Percentiles rank a stretch among this genome's conserved stretches.
phyloP scores from a whole-genome alignment of 1,284 basidiomycete species.

The Neonothopanus nambi region DNA sequence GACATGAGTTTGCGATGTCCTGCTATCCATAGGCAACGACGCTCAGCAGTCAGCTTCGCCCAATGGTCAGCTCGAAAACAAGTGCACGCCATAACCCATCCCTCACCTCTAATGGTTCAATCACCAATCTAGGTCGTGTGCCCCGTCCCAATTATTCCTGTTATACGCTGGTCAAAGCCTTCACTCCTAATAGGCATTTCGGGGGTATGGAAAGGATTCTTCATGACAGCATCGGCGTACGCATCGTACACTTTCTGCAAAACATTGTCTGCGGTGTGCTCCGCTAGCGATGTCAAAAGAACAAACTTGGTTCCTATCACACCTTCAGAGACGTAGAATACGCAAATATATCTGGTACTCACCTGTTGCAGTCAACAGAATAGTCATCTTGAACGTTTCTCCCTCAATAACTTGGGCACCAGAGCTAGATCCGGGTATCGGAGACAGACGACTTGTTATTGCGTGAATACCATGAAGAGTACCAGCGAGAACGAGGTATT shows the following conservation, averaged over 20 bases:
- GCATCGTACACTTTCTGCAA: constrained; percentile 86
- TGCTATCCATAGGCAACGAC: too few relatives aligned
- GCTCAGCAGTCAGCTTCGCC: too few relatives aligned
- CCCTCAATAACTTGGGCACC: constrained; percentile 94
- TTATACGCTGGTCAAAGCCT: constrained; percentile 80
- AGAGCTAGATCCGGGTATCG: constrained; percentile 70
- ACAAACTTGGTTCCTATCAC: constrained; percentile 94
- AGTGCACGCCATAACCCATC: too few relatives aligned
- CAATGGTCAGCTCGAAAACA: too few relatives aligned
- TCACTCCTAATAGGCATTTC: constrained; percentile 98
- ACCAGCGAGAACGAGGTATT: constrained; percentile 95
- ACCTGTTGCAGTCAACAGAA: constrained; percentile 94
- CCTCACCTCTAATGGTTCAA: neutral
- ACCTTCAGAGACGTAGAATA: neutral
- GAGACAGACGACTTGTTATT: constrained; percentile 91
- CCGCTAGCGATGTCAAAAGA: constrained; percentile 78
- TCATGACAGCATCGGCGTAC: constrained; percentile 95
- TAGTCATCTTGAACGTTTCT: constrained; percentile 90
- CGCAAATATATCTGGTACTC: constrained; percentile 23
- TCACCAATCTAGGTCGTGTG: constrained; percentile 28
- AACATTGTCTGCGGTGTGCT: constrained; percentile 69
- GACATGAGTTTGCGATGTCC: too few relatives aligned
- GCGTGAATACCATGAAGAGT: constrained; percentile 98
- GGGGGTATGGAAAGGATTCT: constrained; percentile 98
- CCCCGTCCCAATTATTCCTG: constrained; percentile 55